These are phyloP conservation scores for Aurantiochytrium sp. DNA, from an alignment of 108 stramenopile species.

Conservation along the genomic window DNA sequence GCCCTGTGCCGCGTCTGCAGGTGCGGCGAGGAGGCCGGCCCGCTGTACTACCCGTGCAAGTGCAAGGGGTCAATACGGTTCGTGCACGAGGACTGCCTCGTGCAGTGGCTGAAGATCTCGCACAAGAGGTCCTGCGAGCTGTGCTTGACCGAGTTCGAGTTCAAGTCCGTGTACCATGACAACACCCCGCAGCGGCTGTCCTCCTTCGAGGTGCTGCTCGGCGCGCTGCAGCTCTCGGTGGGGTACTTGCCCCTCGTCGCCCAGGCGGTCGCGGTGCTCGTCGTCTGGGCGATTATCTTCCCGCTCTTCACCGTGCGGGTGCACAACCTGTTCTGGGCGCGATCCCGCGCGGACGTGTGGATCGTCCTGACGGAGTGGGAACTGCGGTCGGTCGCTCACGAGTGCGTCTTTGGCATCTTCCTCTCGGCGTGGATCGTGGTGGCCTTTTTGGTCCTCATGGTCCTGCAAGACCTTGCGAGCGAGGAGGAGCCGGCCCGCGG, in stretches of 20 bases:
- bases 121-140: slow-evolving; percentile 70
- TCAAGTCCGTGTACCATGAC: slow-evolving; percentile 70
- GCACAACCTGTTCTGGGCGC: neutral
- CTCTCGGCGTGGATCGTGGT: neutral
- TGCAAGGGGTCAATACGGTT: slow-evolving; percentile 82
- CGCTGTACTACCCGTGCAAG: slow-evolving; percentile 74
- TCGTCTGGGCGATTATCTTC: neutral
- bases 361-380: neutral
- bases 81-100: slow-evolving; percentile 83
- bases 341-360: neutral
- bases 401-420: neutral
- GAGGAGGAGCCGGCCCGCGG: neutral
- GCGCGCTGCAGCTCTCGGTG: neutral
- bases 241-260: neutral
- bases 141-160: slow-evolving; percentile 72
- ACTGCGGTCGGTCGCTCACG: neutral
- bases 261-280: neutral
- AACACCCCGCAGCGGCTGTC: slow-evolving; percentile 72
- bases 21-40: slow-evolving; percentile 36
- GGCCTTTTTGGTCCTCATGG: neutral
- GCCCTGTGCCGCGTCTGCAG: neutral
- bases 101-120: slow-evolving; percentile 74
- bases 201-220: slow-evolving; percentile 59
- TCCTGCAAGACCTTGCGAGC: neutral
- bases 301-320: neutral